Evolutionary conservation across 257 asterid genomes (phyloP), one percentile per base, ranked within the genome.

Genomic region (Solanum lycopersicoides): DNA sequence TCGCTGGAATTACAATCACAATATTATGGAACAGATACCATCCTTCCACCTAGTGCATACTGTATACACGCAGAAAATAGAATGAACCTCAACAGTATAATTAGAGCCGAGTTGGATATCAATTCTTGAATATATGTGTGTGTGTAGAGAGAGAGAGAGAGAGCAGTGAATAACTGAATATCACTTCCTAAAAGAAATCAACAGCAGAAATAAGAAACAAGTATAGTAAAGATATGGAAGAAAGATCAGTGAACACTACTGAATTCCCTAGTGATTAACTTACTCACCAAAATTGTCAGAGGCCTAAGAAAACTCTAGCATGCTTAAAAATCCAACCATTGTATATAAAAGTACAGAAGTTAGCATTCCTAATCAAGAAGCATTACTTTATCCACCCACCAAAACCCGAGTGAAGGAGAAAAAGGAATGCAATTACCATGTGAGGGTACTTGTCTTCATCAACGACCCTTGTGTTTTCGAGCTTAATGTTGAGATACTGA

Each of bases 371-470:
- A 79, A 77, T 45, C 66, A 79, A 79, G 66, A 79, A 79, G 15
- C 41, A 45, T 4, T 45, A 25, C n/a, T 45, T 44, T 79, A 79
- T 30, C 84, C 39, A 79, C 84, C 41, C 39, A 45, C 32, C 66
- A 2, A 44, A 45, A 45, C 9, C 25, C 41, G 30, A 9, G 45
- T 9, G 66, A 63, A 88, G 53, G 87, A 73, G 68, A 39, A 56
- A 21, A 71, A 42, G 82, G 72, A 79, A 45, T 16, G 73, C 50
- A 65, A 69, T 6, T 92, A 96, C 99, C 99, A 95, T 96, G 88
- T 96, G 99, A 32, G 98, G 99, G 88, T 92, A 96, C 91, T 96
- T 96, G 91, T 94, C 98, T 88, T 96, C 98, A 92, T 96, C 98
- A 88, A 95, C 98, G 79, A 94, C 98, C 92, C 98, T 91, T 34